Conservation (phyloP, 768 basidiomycete species). For the Infundibulicybe gibba region DNA sequence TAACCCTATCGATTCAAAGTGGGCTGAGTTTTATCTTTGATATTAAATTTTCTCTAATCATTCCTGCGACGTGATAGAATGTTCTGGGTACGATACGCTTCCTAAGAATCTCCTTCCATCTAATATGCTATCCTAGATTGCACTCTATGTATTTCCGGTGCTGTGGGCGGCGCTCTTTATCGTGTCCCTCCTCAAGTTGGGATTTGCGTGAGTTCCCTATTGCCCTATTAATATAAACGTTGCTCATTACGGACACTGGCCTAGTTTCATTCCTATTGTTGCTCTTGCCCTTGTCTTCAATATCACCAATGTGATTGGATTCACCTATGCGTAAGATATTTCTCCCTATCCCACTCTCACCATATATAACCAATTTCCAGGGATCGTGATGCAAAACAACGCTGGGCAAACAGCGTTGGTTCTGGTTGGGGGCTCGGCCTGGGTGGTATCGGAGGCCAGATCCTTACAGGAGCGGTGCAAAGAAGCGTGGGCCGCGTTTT, state of each 20-base stretch:
- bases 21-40: constrained; percentile 16
- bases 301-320: constrained; percentile 91
- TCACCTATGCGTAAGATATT: constrained; percentile 82
- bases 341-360: constrained; percentile 1
- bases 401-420: constrained; percentile 81
- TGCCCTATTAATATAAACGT: not conserved
- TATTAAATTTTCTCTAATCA: constrained; percentile 1
- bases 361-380: constrained; percentile 26
- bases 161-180: constrained; percentile 87
- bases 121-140: constrained; percentile 49
- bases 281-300: constrained; percentile 95
- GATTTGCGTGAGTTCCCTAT: constrained; percentile 63
- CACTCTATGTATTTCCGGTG: constrained; percentile 84
- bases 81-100: constrained; percentile 72
- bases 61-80: constrained; percentile 48
- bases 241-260: not conserved
- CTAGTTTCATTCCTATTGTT: constrained; percentile 93
- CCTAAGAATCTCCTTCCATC: not conserved
- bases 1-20: constrained; percentile 87
- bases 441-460: constrained; percentile 80
- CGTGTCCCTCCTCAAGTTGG: constrained; percentile 86
- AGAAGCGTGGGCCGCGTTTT: constrained; percentile 79
- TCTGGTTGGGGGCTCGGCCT: constrained; percentile 69
- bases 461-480: constrained; percentile 80
- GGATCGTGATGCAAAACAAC: constrained; percentile 90